These are phyloP conservation scores for Fremontodendron californicum DNA, from an alignment of 345 rosid genomes.

Conservation along the genomic window DNA sequence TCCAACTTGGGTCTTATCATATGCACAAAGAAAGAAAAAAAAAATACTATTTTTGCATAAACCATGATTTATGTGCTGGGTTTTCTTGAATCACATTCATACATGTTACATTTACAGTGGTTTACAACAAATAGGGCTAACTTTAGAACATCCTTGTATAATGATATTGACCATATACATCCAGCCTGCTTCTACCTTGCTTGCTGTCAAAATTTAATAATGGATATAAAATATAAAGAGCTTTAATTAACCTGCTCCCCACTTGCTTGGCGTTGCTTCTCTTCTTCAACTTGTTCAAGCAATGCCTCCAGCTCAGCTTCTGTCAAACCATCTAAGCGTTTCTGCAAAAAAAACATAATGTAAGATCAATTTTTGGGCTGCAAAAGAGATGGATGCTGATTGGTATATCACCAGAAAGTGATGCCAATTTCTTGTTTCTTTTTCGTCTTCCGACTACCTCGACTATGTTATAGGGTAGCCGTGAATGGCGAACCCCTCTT, in stretches of 20 bases:
- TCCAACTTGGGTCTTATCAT: too few relatives aligned
- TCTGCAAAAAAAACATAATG: conserved; percentile 36
- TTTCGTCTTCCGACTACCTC: not conserved
- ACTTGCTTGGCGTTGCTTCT: conserved; percentile 51
- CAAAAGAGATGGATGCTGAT: not conserved
- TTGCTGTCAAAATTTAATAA: not conserved
- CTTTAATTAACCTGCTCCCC: conserved; percentile 49
- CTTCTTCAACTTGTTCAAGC: conserved; percentile 95
- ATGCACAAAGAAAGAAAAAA: too few relatives aligned
- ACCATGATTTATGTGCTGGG: too few relatives aligned
- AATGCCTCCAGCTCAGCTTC: conserved; percentile 83
- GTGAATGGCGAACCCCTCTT: not conserved
- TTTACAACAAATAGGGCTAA: not conserved
- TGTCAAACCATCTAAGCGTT: conserved; percentile 79
- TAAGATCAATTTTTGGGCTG: not conserved
- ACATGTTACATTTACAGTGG: not conserved
- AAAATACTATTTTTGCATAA: too few relatives aligned
- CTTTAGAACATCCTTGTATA: not conserved
- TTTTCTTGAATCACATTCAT: not conserved
- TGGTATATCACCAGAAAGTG: not conserved
- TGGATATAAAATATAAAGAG: not conserved
- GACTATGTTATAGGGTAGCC: not conserved
- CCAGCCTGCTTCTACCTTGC: not conserved
- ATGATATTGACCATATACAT: not conserved
- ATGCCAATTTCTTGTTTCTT: not conserved